Conservation (phyloP, 441 rosid species). For the Erodium texanum region DNA sequence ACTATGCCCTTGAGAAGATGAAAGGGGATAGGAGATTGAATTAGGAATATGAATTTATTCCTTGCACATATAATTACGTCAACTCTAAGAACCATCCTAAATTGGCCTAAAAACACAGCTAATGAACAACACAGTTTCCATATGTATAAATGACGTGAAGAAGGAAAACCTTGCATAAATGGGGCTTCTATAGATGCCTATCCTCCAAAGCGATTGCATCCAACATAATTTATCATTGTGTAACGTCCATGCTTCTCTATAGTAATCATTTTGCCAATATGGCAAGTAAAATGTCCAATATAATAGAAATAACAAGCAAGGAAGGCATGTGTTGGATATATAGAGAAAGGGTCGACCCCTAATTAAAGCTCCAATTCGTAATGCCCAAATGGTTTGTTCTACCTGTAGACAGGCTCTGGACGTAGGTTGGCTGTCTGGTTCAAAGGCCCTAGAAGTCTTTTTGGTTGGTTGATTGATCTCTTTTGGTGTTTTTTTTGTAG, state of each 20-base stretch:
- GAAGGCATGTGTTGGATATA: background rate
- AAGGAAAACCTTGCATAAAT: background rate
- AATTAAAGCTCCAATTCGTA: background rate
- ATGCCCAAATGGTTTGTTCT: too few species aligned
- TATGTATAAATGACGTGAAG: background rate
- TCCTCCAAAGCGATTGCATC: background rate
- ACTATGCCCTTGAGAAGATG: background rate
- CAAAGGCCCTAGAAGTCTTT: too few species aligned
- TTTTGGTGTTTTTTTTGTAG: too few species aligned
- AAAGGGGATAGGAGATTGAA: too few species aligned
- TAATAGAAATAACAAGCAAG: background rate
- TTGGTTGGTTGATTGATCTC: too few species aligned
- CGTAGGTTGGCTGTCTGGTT: too few species aligned
- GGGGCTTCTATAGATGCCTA: background rate
- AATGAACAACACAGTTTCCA: background rate
- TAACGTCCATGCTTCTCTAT: background rate
- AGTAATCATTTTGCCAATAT: background rate
- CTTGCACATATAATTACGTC: too few species aligned
- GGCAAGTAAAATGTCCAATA: background rate
- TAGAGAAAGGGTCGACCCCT: background rate
- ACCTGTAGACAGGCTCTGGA: too few species aligned
- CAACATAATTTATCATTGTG: background rate
- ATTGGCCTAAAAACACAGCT: background rate
- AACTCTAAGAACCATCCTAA: too few species aligned
- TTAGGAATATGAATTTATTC: too few species aligned